phyloP scores from a whole-genome alignment of 2,329 filamentous ascomycete species.

The Trichoderma brevicompactum region DNA sequence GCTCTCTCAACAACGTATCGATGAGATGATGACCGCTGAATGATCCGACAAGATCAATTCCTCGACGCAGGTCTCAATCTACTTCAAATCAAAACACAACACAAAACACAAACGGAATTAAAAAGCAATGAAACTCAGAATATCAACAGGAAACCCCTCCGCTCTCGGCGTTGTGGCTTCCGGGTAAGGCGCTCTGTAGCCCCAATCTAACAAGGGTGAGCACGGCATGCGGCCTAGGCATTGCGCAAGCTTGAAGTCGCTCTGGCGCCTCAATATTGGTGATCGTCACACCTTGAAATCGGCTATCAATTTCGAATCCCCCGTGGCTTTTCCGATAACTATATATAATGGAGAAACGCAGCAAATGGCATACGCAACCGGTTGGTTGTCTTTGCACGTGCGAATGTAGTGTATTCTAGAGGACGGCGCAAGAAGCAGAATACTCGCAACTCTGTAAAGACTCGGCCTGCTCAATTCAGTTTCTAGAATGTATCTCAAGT shows the following conservation, averaged over 20 bases:
- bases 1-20: no score
- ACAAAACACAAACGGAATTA: background rate
- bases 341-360: constrained; percentile 1
- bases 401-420: background rate
- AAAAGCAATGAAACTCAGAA: background rate
- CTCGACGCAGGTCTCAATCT: no score
- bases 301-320: background rate
- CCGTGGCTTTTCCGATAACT: background rate
- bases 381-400: background rate
- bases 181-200: constrained; percentile 6
- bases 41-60: no score
- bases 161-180: background rate
- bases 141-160: background rate
- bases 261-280: background rate
- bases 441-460: background rate
- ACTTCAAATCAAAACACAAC: background rate
- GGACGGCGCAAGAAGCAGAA: background rate
- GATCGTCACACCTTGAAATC: background rate
- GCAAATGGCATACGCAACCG: background rate
- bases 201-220: background rate
- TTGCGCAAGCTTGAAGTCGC: constrained; percentile 16
- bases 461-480: background rate
- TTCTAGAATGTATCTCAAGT: background rate
- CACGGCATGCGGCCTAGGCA: constrained; percentile 20
- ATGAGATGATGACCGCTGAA: no score